Base-by-base conservation (phyloP, 192 early-diverging fungal species). In the Podila epigama region DNA sequence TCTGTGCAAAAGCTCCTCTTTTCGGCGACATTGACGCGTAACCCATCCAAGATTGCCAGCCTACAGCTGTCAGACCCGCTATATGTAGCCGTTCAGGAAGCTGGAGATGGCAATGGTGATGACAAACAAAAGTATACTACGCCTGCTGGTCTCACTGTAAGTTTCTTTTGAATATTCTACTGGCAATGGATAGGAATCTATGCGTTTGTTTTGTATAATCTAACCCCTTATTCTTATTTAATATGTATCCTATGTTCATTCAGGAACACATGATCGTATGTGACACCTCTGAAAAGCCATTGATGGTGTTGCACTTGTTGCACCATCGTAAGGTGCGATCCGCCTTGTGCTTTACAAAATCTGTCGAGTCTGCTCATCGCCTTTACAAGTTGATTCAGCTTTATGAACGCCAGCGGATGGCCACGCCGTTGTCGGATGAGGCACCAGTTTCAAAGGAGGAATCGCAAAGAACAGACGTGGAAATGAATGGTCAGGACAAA, bases 1-100 rank as follows among this genome's bases (percentile, higher is more conserved):
- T 73, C 73, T 0, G 86, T 97, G 25, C 95, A 97, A 78, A 98
- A 98, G 81, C 85, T 99, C 3, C 84, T 99, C 16, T 98, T 98
- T 68, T 96, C 95, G 22, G 97, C 97, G 1, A 99, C 97, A 3
- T 81, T 99, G 50, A 96, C 97, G 3, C 86, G 91, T 28, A 93
- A 99, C 54, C 96, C 96, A 4, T 94, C 92, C 68, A 96, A 96
- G 63, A 90, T 99, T 61, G 94, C 95, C 11, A 85, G 88, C 29
- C 84, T 99, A 7, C 86, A 89, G 60, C 84, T 99, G 29, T 79
- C 79, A 22, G 82, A 94, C 53, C 97, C 97, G 13, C 84, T 87
- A 39, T 96, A 95, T 66, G 92, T 99, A 61, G 84, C 92, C 34
- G 91, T 95, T 27, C 80, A 87, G 40, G 80, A 75, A 13, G 62